Evolutionary conservation across 2,329 filamentous ascomycete species (phyloP).

Genomic region (Trichoderma hamatum): DNA sequence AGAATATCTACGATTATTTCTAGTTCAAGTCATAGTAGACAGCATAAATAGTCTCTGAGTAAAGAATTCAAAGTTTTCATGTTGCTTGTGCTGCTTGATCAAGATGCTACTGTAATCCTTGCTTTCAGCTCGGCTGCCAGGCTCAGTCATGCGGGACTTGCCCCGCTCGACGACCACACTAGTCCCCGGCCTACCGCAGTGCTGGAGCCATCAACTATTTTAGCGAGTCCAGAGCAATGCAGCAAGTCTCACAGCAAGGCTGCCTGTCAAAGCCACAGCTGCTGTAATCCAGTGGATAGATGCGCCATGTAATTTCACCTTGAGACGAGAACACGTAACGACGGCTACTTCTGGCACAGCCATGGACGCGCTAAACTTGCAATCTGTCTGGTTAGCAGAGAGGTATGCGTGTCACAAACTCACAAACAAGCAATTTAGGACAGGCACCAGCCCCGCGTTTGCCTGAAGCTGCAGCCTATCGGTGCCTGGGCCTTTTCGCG

Average conservation of each 20-base stretch:
- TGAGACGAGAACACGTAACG: background rate
- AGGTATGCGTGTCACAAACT: background rate
- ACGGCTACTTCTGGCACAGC: background rate
- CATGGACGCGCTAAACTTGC: too few species aligned
- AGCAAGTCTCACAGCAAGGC: background rate
- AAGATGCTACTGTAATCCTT: background rate
- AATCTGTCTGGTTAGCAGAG: background rate
- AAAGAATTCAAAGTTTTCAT: background rate
- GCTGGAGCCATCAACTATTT: background rate
- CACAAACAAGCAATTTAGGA: background rate
- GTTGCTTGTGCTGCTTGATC: background rate
- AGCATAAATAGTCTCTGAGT: background rate
- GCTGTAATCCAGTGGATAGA: background rate
- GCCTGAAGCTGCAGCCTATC: conserved; percentile 17
- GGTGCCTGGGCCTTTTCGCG: background rate
- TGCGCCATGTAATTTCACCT: background rate
- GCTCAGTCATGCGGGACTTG: background rate
- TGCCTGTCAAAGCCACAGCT: background rate
- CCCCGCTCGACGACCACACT: conserved; percentile 29
- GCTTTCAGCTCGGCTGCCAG: background rate
- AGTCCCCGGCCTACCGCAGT: background rate
- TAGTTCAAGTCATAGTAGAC: background rate
- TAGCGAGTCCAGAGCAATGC: background rate
- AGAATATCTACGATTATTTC: background rate
- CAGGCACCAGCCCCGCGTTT: conserved; percentile 16